These are phyloP conservation scores for Spathaspora sp. DNA, from an alignment of 1,139 yeast species.

Conservation along the genomic window DNA sequence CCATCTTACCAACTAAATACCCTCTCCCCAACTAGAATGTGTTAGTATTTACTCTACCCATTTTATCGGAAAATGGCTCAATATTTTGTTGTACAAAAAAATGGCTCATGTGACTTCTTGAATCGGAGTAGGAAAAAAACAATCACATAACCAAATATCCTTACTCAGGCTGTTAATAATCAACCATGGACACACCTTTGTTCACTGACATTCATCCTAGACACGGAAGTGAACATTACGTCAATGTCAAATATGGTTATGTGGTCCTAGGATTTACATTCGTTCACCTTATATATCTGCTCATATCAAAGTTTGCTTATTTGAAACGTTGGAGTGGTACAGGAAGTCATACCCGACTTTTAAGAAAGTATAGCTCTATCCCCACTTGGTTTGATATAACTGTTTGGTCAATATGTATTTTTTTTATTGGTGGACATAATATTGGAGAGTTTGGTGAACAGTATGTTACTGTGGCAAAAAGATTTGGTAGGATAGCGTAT, in stretches of 20 bases:
- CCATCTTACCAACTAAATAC: no score
- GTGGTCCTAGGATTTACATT: constrained; percentile 35
- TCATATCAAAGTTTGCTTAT: constrained; percentile 10
- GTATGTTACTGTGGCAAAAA: constrained; percentile 26
- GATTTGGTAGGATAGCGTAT: constrained; percentile 63
- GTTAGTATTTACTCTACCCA: no score
- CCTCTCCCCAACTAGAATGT: no score
- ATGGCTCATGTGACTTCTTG: neutral
- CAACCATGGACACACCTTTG: neutral
- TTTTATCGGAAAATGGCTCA: no score
- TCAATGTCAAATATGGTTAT: constrained; percentile 52
- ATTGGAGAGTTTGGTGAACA: constrained; percentile 22
- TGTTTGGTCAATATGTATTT: constrained; percentile 32
- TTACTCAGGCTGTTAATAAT: neutral
- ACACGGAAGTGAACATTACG: constrained; percentile 31
- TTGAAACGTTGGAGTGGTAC: constrained; percentile 22
- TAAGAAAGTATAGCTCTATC: constrained; percentile 17
- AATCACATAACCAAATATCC: neutral
- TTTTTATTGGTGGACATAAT: constrained; percentile 21
- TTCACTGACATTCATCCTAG: constrained; percentile 13
- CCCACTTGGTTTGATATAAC: constrained; percentile 29
- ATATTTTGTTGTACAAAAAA: no score
- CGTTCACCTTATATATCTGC: constrained; percentile 18
- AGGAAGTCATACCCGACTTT: constrained; percentile 18
- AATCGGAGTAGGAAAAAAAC: neutral